These are phyloP conservation scores for Polychytrium aggregatum DNA, from an alignment of 192 early-diverging fungal genomes.

Conservation along the genomic window DNA sequence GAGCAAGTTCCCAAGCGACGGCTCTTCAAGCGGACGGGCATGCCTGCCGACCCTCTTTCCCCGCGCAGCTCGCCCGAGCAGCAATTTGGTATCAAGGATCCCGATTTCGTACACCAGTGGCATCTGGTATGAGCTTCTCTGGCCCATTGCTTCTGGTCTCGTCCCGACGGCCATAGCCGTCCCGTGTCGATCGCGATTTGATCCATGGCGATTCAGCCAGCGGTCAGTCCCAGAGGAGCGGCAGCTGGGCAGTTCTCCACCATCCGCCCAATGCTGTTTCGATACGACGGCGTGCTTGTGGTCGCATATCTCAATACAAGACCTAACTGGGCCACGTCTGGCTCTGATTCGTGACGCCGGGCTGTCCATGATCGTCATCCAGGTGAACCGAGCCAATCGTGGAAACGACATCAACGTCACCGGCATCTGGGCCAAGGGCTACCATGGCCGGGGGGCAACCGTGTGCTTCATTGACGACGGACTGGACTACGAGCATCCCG, in stretches of 20 bases:
- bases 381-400: slow-evolving; percentile 33
- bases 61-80: slow-evolving; percentile 5
- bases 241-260: background rate
- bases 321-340: slow-evolving; percentile 11
- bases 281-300: no score
- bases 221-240: background rate
- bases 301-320: background rate
- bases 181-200: no score
- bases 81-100: slow-evolving; percentile 55
- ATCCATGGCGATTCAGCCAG: background rate
- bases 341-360: no score
- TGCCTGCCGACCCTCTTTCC: slow-evolving; percentile 10
- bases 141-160: no score
- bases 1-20: slow-evolving; percentile 22
- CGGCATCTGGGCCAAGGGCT: slow-evolving; percentile 75
- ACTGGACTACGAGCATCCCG: slow-evolving; percentile 72
- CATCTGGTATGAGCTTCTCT: slow-evolving; percentile 61
- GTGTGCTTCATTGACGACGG: slow-evolving; percentile 96
- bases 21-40: slow-evolving; percentile 22
- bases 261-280: background rate
- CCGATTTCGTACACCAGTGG: slow-evolving; percentile 68
- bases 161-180: no score
- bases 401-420: slow-evolving; percentile 91
- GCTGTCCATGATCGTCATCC: no score
- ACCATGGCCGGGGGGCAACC: slow-evolving; percentile 71